Conservation (phyloP, 2,329 filamentous ascomycete genomes). For the Talaromyces sp. region DNA sequence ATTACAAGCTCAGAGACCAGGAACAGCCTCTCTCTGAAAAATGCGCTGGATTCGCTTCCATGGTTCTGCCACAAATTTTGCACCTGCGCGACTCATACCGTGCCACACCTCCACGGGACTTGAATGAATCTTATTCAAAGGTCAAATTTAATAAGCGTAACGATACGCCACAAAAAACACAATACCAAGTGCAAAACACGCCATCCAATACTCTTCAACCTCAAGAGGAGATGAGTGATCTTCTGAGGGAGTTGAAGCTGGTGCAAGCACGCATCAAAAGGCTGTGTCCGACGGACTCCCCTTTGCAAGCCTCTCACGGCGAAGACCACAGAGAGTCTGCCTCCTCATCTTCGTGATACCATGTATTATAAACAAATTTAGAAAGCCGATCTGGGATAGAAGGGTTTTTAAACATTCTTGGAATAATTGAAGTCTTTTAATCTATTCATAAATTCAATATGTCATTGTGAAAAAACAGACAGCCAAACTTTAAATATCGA, state of each 20-base stretch:
- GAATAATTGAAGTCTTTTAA: background rate
- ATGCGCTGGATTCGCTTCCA: constrained; percentile 26
- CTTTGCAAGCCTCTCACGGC: background rate
- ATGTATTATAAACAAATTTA: background rate
- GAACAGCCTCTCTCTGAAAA: constrained; percentile 24
- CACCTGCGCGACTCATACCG: constrained; percentile 7
- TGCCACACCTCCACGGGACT: background rate
- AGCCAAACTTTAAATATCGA: background rate
- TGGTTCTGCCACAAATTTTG: constrained; percentile 22
- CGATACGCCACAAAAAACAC: background rate
- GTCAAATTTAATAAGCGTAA: background rate
- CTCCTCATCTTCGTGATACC: background rate
- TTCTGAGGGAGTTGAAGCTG: background rate
- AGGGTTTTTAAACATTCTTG: background rate
- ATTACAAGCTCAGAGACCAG: constrained; percentile 9
- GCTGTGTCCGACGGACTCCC: background rate
- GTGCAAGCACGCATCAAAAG: background rate
- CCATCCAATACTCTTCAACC: background rate
- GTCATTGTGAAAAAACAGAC: background rate
- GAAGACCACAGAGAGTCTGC: background rate
- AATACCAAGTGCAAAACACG: background rate
- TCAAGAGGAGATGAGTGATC: background rate
- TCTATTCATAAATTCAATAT: background rate
- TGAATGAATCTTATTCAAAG: background rate
- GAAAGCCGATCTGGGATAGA: background rate